A percentile compares a stretch with the other conserved stretches of the same genome.
Evolutionary conservation across 345 rosid species (phyloP).

Genomic region (Hevea brasiliensis): DNA sequence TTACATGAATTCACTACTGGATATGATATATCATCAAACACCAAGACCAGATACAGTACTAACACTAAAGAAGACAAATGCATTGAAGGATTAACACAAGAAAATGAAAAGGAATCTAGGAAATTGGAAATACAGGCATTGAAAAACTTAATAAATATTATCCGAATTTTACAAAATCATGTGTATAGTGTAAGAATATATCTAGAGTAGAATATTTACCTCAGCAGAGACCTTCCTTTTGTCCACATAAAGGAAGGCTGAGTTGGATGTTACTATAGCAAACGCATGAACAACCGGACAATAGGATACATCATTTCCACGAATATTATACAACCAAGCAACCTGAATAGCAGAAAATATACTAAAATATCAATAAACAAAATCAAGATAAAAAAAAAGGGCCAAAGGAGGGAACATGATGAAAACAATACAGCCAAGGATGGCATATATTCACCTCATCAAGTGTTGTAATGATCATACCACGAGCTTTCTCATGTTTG

Average conservation of each 20-base stretch:
- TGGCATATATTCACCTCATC: constrained; percentile 62
- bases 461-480: constrained; percentile 69
- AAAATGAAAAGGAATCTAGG: background rate
- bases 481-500: constrained; percentile 51
- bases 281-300: constrained; percentile 95
- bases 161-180: background rate
- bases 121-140: background rate
- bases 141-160: too few species aligned
- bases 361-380: background rate
- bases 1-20: background rate
- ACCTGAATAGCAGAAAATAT: constrained; percentile 53
- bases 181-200: background rate
- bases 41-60: background rate
- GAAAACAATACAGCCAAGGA: background rate
- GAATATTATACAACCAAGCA: constrained; percentile 96
- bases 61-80: background rate
- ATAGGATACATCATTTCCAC: constrained; percentile 86
- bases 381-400: background rate
- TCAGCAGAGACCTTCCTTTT: constrained; percentile 68
- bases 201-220: constrained; percentile 46
- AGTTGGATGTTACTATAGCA: constrained; percentile 64
- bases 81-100: background rate
- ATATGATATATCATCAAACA: too few species aligned
- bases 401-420: too few species aligned
- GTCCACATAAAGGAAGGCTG: constrained; percentile 80